Base-by-base conservation (phyloP, 73 alveolate genomes). In the Blepharisma japonicum region DNA sequence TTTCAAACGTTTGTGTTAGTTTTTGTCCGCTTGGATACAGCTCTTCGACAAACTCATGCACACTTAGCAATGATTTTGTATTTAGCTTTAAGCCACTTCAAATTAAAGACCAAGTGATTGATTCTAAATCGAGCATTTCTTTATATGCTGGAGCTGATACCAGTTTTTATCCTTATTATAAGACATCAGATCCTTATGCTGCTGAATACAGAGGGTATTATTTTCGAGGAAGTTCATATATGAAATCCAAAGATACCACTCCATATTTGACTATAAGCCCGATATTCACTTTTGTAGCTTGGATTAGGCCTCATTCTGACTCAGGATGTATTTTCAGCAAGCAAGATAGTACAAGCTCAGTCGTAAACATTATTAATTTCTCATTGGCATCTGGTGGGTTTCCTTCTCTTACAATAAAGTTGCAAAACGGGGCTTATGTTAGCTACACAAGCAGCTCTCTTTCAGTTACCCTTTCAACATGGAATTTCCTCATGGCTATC, bases 21-120 rank as follows among this genome's bases (percentile, higher is more conserved):
- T 61, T 61, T 61, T 61, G 74, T 25, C 74, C 74, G 2, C 14
- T 39, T 14, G 74, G 74, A 14, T 61, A 61, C 47, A 9, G 18
- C 11, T 14, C 46, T 9, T n/a, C n/a, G 0, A 1, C 47, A 1
- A 61, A 2, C 11, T 14, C 50, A 20, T 61, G 74, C 47, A 61
- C 50, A 8, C 23, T 61, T 8, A 20, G 18, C 39, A 18, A 8
- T 8, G 23, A 25, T 25, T 39, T 9, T 9, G 46, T 61, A 2
- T 20, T 61, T 18, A 61, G 47, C 46, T 25, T 61, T 2, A 61
- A 61, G 18, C 74, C 23, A 2, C 47, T 18, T 20, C 50, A 61
- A 61, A 61, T 61, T 39, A n/a, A 61, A 20, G 74, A 39, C 11
- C 47, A 18, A 61, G 74, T 61, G 18, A n/a, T 48, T 20, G 74